Conservation (phyloP, 2,329 filamentous ascomycete species). For the Penicillium sp. region DNA sequence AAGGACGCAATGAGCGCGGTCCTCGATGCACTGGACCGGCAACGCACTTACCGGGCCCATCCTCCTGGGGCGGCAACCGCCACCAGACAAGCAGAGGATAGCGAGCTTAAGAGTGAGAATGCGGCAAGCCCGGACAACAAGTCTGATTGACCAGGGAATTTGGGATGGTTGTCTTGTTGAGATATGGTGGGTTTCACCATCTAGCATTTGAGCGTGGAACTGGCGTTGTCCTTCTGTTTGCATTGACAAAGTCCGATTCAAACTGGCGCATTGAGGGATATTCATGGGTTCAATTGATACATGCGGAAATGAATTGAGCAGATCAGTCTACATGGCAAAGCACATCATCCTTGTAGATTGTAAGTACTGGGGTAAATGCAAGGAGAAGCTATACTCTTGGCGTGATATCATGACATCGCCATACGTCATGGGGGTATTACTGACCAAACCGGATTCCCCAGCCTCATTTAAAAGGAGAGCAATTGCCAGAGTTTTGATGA, state of each 20-base stretch:
- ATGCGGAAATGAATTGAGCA: no score
- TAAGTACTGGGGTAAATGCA: constrained; percentile 1
- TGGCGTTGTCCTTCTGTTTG: background rate
- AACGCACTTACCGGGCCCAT: background rate
- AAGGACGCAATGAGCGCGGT: background rate
- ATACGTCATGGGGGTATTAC: constrained; percentile 1
- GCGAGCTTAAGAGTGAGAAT: no score
- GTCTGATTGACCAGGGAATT: background rate
- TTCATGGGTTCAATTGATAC: no score
- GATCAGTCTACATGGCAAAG: no score
- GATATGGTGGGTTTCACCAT: background rate
- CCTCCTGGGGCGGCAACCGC: no score
- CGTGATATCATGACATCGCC: constrained; percentile 5
- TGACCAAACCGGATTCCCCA: constrained; percentile 2
- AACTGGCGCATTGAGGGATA: background rate
- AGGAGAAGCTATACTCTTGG: constrained; percentile 5
- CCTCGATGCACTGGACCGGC: constrained; percentile 48
- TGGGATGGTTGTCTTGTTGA: background rate
- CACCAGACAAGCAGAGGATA: no score
- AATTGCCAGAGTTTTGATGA: background rate
- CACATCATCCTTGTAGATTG: no score
- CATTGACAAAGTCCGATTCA: background rate
- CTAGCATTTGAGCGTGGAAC: background rate
- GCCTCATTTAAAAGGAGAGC: background rate
- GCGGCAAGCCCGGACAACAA: background rate